These are phyloP conservation scores for Dictyophora rubrovolvata DNA, from an alignment of 768 basidiomycete genomes.

Conservation along the genomic window DNA sequence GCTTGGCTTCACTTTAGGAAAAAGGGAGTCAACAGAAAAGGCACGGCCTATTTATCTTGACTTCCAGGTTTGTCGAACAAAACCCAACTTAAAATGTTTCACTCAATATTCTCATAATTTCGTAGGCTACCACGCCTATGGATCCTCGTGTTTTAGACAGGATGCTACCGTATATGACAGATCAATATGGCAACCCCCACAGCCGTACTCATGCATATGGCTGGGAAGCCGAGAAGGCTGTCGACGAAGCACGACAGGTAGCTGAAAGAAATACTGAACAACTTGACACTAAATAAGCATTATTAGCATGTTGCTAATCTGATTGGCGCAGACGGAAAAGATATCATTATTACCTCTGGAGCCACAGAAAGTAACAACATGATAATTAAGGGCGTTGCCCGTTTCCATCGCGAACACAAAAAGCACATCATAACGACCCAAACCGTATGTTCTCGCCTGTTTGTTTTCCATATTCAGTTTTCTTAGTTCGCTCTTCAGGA, in stretches of 20 bases:
- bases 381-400: conserved; percentile 92
- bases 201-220: conserved; percentile 98
- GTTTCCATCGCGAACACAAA: conserved; percentile 90
- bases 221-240: conserved; percentile 95
- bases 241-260: conserved; percentile 86
- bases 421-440: conserved; percentile 90
- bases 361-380: conserved; percentile 98
- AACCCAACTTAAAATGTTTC: neutral
- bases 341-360: conserved; percentile 94
- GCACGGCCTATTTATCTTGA: conserved; percentile 92
- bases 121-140: conserved; percentile 90
- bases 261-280: conserved; percentile 6
- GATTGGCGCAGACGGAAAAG: conserved; percentile 90
- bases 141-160: conserved; percentile 95
- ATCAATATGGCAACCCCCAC: conserved; percentile 96
- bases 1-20: conserved; percentile 80
- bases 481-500: conserved; percentile 45
- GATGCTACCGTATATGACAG: conserved; percentile 92
- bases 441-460: conserved; percentile 47
- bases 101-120: conserved; percentile 5
- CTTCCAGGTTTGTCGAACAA: conserved; percentile 62
- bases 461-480: neutral
- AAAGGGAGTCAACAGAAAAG: conserved; percentile 47
- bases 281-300: neutral
- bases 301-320: conserved; percentile 78